These are phyloP conservation scores for Globisporangium ultimum DNA, from an alignment of 352 stramenopile species.

Conservation along the genomic window DNA sequence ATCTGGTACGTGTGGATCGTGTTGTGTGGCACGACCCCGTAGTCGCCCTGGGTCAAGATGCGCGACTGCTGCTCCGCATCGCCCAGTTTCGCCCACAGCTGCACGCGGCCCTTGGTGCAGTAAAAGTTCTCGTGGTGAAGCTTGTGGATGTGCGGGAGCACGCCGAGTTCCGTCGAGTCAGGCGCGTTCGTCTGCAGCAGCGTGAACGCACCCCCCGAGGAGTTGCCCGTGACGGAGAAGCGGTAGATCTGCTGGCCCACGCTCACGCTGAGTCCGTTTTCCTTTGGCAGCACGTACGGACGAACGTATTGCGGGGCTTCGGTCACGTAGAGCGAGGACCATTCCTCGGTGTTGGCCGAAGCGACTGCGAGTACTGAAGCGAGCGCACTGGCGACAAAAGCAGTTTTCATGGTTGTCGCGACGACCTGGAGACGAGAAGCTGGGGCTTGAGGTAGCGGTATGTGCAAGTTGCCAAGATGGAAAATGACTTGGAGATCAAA, in stretches of 20 bases:
- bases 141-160: conserved; percentile 56
- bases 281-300: conserved; percentile 50
- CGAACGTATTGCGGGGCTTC: conserved; percentile 34
- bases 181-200: conserved; percentile 45
- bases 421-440: neutral
- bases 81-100: conserved; percentile 43
- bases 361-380: neutral
- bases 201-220: conserved; percentile 35
- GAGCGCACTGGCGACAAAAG: conserved; percentile 8
- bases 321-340: conserved; percentile 35
- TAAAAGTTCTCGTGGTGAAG: conserved; percentile 62
- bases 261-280: conserved; percentile 27
- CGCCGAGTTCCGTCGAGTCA: conserved; percentile 38
- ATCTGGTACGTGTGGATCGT: conserved; percentile 59
- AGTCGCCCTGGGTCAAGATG: conserved; percentile 47
- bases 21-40: conserved; percentile 52
- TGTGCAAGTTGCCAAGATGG: neutral
- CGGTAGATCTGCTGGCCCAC: conserved; percentile 45
- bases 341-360: conserved; percentile 1
- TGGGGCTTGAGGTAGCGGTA: neutral
- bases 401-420: conserved; percentile 8
- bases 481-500: too few species aligned
- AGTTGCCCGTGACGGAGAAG: conserved; percentile 50
- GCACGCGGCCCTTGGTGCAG: conserved; percentile 44
- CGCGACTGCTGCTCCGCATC: conserved; percentile 36